Evolutionary conservation across 208 protist genomes (phyloP).

Genomic region (Trypanosoma caninum): DNA sequence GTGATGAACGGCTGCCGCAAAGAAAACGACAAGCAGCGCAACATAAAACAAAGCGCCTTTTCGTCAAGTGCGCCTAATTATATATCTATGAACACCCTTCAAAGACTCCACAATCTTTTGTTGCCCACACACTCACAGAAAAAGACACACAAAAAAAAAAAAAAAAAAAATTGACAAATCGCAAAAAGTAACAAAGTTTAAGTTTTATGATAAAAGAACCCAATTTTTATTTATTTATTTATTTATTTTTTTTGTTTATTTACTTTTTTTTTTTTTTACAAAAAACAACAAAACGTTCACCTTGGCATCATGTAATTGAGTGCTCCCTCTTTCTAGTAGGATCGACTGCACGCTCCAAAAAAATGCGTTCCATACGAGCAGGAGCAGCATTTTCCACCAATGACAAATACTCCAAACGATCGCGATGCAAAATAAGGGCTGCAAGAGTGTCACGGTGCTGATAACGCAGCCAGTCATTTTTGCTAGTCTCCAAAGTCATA

Average conservation of each 20-base stretch:
- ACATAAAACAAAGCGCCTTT: too few relatives aligned
- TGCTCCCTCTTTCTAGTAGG: slow-evolving; percentile 46
- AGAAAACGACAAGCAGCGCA: not conserved
- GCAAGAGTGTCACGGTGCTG: slow-evolving; percentile 89
- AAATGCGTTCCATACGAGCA: slow-evolving; percentile 71
- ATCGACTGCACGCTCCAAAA: slow-evolving; percentile 75
- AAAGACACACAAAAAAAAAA: slow-evolving; percentile 1
- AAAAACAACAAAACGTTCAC: slow-evolving; percentile 1
- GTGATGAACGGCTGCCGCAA: not conserved
- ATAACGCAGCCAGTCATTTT: slow-evolving; percentile 83
- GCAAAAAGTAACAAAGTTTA: not conserved
- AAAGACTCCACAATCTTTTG: not conserved
- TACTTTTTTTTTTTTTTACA: not conserved
- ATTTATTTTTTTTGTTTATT: not conserved
- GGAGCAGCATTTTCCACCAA: slow-evolving; percentile 73
- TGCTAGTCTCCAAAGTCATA: slow-evolving; percentile 71
- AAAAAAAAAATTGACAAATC: not conserved
- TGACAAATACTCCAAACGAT: slow-evolving; percentile 70
- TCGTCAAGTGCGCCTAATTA: too few relatives aligned
- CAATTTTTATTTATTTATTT: too few relatives aligned
- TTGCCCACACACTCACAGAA: not conserved
- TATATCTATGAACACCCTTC: not conserved
- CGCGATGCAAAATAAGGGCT: slow-evolving; percentile 58
- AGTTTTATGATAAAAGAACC: not conserved
- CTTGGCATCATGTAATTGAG: slow-evolving; percentile 6